A percentile compares a stretch with the other conserved stretches of the same genome.
Conservation (phyloP, 345 rosid species). For the Eutrema japonicum region DNA sequence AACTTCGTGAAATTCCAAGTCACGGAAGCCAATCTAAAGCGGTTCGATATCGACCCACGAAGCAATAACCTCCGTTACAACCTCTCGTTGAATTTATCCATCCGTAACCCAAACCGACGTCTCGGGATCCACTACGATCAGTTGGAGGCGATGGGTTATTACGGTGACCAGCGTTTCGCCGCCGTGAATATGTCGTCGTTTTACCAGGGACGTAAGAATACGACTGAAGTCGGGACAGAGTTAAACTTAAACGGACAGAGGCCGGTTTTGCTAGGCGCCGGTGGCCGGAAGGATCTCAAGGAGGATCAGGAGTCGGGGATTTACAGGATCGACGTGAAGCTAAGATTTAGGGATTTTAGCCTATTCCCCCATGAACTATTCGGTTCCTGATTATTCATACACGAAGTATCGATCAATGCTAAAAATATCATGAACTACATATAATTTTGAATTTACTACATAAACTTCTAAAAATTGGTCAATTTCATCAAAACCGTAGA, state of each 20-base stretch:
- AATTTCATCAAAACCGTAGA: too few species aligned
- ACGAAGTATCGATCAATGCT: too few species aligned
- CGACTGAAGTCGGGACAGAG: conserved; percentile 48
- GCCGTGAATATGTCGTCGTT: conserved; percentile 45
- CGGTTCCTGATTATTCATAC: too few species aligned
- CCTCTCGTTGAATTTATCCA: conserved; percentile 49
- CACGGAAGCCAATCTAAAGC: conserved; percentile 46
- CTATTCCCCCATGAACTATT: too few species aligned
- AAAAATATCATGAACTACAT: too few species aligned
- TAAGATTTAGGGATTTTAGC: too few species aligned
- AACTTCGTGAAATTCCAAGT: conserved; percentile 51
- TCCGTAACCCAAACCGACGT: conserved; percentile 64
- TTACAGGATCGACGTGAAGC: conserved; percentile 58
- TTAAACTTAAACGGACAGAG: conserved; percentile 47
- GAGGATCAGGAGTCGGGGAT: conserved; percentile 48
- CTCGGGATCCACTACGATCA: conserved; percentile 57
- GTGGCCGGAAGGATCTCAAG: conserved; percentile 34
- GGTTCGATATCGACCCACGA: conserved; percentile 43
- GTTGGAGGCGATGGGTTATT: conserved; percentile 51
- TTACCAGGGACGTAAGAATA: conserved; percentile 75
- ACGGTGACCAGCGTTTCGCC: conserved; percentile 47
- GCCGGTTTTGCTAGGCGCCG: conserved; percentile 34
- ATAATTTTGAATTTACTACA: too few species aligned
- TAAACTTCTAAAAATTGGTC: too few species aligned
- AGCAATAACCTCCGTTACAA: conserved; percentile 46